phyloP scores from a whole-genome alignment of 78 protist species.

The Chrysochromulina parva region DNA sequence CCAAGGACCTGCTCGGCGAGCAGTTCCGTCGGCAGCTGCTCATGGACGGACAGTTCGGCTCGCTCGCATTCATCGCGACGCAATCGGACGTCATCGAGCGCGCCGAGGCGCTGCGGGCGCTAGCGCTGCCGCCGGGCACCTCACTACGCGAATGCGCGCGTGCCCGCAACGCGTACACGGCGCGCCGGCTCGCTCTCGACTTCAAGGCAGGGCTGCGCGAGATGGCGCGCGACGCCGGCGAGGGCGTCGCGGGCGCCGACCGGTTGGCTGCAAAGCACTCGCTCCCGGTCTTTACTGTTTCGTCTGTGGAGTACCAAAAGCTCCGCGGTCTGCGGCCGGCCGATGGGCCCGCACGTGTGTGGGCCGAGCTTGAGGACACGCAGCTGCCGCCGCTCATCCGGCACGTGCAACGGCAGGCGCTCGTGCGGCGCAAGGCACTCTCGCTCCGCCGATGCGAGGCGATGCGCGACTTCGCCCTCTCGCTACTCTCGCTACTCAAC shows the following conservation, averaged over 20 bases:
- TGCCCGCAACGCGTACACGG: not conserved
- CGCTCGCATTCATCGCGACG: conserved; percentile 31
- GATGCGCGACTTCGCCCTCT: not conserved
- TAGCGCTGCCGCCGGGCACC: not conserved
- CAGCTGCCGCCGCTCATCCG: not conserved
- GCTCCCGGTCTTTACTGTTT: conserved; percentile 9
- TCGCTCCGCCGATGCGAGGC: not conserved
- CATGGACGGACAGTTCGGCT: conserved; percentile 36
- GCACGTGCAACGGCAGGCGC: not conserved
- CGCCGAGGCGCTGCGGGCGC: not conserved
- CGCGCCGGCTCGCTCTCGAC: not conserved
- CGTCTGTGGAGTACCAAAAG: conserved; percentile 16
- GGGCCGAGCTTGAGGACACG: not conserved
- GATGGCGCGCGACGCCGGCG: not conserved
- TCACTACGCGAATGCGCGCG: not conserved
- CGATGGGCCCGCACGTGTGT: not conserved
- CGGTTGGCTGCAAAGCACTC: too few relatives aligned
- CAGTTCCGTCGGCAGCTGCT: conserved; percentile 32
- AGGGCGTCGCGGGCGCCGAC: not conserved
- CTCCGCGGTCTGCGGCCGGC: not conserved
- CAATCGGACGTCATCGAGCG: not conserved
- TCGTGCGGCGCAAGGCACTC: not conserved
- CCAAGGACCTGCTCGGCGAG: conserved; percentile 32
- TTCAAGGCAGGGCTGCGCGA: conserved; percentile 18
- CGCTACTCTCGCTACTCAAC: not conserved